These are phyloP conservation scores for Cylindricascospora bacillispora DNA, from an alignment of 1,139 yeast genomes.

Conservation along the genomic window DNA sequence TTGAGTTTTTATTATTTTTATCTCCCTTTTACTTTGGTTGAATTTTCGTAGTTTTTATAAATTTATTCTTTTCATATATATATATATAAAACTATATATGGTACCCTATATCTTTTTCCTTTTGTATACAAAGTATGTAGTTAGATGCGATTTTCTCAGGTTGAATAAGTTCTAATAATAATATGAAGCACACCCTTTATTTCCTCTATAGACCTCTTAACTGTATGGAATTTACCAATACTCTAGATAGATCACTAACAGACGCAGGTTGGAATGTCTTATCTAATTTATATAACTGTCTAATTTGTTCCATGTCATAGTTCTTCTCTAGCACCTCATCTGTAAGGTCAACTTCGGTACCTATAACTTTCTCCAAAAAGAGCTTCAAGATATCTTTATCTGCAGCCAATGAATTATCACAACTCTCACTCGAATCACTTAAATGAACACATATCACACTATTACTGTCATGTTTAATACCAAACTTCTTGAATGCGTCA, in stretches of 20 bases:
- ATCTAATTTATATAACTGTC: conserved; percentile 26
- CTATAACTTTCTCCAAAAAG: conserved; percentile 19
- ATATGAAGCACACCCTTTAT: too few relatives aligned
- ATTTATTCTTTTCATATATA: too few relatives aligned
- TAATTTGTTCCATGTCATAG: conserved; percentile 27
- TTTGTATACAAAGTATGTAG: too few relatives aligned
- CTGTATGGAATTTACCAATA: conserved; percentile 27
- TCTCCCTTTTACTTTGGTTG: too few relatives aligned
- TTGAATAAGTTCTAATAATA: too few relatives aligned
- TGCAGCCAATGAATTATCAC: too few relatives aligned
- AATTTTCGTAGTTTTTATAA: too few relatives aligned
- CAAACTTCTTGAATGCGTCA: conserved; percentile 36
- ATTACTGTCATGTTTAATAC: conserved; percentile 29
- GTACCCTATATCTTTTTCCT: too few relatives aligned
- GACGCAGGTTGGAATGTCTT: conserved; percentile 10
- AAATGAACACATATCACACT: conserved; percentile 30
- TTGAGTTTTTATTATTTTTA: too few relatives aligned
- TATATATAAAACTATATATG: too few relatives aligned
- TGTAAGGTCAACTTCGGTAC: conserved; percentile 24
- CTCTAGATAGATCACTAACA: conserved; percentile 20
- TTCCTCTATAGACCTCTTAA: conserved; percentile 27
- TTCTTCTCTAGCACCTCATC: conserved; percentile 25
- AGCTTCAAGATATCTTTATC: conserved; percentile 10
- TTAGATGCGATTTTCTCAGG: too few relatives aligned
- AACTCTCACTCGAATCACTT: conserved; percentile 7